phyloP scores from a whole-genome alignment of 768 basidiomycete species.

The Mycena latifolia region DNA sequence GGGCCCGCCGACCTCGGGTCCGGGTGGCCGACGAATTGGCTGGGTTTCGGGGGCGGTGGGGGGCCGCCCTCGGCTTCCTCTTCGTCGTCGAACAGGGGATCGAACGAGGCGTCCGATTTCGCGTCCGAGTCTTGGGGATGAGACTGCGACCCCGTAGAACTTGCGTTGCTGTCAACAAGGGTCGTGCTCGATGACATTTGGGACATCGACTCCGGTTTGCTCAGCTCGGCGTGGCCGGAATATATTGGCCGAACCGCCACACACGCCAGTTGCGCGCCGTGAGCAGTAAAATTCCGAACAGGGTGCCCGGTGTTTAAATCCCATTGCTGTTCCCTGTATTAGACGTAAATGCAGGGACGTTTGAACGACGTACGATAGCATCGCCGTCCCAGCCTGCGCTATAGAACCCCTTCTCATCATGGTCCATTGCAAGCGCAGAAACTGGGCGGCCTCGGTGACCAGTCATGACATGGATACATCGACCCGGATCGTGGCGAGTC shows the following conservation, averaged over 20 bases:
- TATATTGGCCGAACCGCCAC: conserved; percentile 75
- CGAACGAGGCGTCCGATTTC: conserved; percentile 85
- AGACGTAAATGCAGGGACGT: conserved; percentile 29
- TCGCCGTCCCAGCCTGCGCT: conserved; percentile 97
- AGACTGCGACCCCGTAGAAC: conserved; percentile 18
- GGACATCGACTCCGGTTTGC: conserved; percentile 13
- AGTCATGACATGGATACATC: conserved; percentile 75
- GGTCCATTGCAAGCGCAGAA: conserved; percentile 84
- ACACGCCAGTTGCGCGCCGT: conserved; percentile 87
- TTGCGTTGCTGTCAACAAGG: conserved; percentile 38
- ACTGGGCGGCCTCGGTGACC: conserved; percentile 83
- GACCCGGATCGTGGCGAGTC: conserved; percentile 92
- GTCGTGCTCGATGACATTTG: conserved; percentile 22
- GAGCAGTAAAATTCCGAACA: conserved; percentile 81
- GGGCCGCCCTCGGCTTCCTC: conserved; percentile 52
- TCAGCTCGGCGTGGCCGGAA: conserved; percentile 5
- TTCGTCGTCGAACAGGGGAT: conserved; percentile 93
- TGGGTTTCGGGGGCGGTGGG: neutral
- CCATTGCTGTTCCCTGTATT: conserved; percentile 81
- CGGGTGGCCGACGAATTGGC: conserved; percentile 9
- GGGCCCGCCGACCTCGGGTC: neutral
- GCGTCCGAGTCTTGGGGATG: conserved; percentile 62
- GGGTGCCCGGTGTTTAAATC: conserved; percentile 92
- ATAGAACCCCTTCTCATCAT: conserved; percentile 87
- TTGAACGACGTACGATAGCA: conserved; percentile 71